Conservation (phyloP, 768 basidiomycete species). For the Amanita fuliginea region DNA sequence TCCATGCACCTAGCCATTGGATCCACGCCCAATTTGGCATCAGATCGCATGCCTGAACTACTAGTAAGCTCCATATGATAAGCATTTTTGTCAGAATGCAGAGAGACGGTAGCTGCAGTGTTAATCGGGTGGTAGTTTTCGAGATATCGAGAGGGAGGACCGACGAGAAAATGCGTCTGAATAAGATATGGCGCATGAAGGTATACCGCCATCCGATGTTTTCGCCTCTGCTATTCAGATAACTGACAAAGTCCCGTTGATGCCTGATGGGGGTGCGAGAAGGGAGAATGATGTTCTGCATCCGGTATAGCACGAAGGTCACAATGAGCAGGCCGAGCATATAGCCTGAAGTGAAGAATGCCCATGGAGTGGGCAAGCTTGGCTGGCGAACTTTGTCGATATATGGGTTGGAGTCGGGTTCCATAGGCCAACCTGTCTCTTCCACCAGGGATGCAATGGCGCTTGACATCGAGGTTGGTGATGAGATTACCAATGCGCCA, state of each 20-base stretch:
- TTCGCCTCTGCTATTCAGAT: background rate
- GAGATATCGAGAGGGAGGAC: conserved; percentile 60
- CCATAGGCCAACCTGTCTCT: background rate
- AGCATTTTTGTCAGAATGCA: conserved; percentile 50
- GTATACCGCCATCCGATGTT: conserved; percentile 10
- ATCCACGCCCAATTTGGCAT: conserved; percentile 17
- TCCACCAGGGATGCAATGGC: conserved; percentile 3
- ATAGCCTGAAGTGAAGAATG: conserved; percentile 67
- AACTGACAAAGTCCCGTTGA: background rate
- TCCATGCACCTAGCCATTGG: conserved; percentile 31
- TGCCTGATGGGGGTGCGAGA: conserved; percentile 26
- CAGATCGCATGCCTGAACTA: conserved; percentile 42
- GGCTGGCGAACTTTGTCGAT: conserved; percentile 5
- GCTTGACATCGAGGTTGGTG: background rate
- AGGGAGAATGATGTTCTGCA: conserved; percentile 71
- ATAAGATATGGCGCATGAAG: conserved; percentile 12
- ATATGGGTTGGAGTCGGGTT: background rate
- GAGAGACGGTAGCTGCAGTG: conserved; percentile 52
- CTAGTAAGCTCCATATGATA: conserved; percentile 43
- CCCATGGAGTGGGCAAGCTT: conserved; percentile 50
- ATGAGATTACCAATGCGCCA: background rate
- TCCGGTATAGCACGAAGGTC: conserved; percentile 62
- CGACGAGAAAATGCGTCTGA: conserved; percentile 20
- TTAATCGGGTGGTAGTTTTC: conserved; percentile 43
- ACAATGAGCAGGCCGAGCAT: conserved; percentile 54